Evolutionary conservation across 78 protist species (phyloP), one percentile per base, ranked within the genome.

Genomic region (Guillardia theta): DNA sequence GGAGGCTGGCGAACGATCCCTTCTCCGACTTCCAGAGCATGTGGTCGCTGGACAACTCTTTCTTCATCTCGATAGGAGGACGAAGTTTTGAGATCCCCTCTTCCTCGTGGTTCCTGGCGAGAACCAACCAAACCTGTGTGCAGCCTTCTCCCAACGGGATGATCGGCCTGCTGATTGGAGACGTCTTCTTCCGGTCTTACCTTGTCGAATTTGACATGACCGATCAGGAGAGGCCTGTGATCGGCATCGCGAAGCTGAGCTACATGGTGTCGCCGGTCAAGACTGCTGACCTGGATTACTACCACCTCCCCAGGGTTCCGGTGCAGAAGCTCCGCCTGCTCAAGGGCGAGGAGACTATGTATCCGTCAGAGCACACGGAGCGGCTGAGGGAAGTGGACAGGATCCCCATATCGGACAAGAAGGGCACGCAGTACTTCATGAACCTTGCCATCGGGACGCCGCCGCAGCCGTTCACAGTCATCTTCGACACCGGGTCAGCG

Each of bases 401-500:
- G 93, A 88, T 88, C 64, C 64, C 93, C 30, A 48, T 88, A 54
- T 88, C 48, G 76, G 48, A 88, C 93, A 88, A 88, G 93, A 88
- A 88, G 39, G 93, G 93, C 53, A 88, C 93, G 1, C 93, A 88
- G 64, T 88, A 88, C 9, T 88, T 88, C 93, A 48, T 88, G 93
- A 44, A 48, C 64, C 70, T 88, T 0, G 0, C 5, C 6, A 48
- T 88, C 33, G 93, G 93, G 4, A 43, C 70, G 44, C 93, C 93
- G 21, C 46, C 93, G 76, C 93, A 88, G 93, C 54, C 54, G 22
- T 88, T 88, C 64, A 88, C 93, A 0, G 93, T 88, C 64, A 88
- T 88, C 33, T 88, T 88, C 93, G 93, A 88, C 93, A 88, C 93
- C 6, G 93, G 93, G 46, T 88, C 54, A 22, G 93, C 93, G 45